These are phyloP conservation scores for Suillus sp. DNA, from an alignment of 768 basidiomycete species.

Conservation along the genomic window DNA sequence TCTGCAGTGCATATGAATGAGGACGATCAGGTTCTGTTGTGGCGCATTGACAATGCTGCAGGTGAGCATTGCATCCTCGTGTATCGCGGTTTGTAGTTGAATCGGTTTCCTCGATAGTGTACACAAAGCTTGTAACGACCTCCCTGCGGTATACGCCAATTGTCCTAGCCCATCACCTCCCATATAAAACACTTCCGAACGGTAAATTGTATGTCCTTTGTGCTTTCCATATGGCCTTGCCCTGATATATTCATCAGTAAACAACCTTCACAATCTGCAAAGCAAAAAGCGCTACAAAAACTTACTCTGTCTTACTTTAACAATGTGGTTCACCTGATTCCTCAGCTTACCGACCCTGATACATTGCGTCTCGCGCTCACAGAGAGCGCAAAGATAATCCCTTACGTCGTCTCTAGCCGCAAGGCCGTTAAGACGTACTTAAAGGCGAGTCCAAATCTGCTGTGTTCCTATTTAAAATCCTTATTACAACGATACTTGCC, in stretches of 20 bases:
- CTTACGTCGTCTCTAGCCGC: constrained; percentile 82
- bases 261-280: constrained; percentile 75
- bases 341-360: constrained; percentile 70
- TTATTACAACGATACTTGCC: constrained; percentile 2
- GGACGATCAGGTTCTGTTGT: constrained; percentile 75
- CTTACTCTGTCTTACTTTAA: constrained; percentile 88
- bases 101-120: constrained; percentile 55
- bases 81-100: neutral
- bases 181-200: constrained; percentile 77
- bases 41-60: constrained; percentile 81
- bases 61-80: constrained; percentile 44
- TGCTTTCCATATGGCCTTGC: neutral
- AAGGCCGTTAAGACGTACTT: constrained; percentile 86
- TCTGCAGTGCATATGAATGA: constrained; percentile 90
- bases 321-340: constrained; percentile 78
- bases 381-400: constrained; percentile 88
- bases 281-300: constrained; percentile 84
- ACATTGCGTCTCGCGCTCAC: constrained; percentile 68
- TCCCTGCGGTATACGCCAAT: constrained; percentile 89
- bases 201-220: constrained; percentile 77
- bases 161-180: constrained; percentile 82
- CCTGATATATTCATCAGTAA: constrained; percentile 55
- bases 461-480: neutral
- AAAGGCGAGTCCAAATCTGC: constrained; percentile 56
- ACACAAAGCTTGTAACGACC: constrained; percentile 88